Conservation (phyloP, 805 yeast genomes). For the Phaffomyces antillensis region DNA sequence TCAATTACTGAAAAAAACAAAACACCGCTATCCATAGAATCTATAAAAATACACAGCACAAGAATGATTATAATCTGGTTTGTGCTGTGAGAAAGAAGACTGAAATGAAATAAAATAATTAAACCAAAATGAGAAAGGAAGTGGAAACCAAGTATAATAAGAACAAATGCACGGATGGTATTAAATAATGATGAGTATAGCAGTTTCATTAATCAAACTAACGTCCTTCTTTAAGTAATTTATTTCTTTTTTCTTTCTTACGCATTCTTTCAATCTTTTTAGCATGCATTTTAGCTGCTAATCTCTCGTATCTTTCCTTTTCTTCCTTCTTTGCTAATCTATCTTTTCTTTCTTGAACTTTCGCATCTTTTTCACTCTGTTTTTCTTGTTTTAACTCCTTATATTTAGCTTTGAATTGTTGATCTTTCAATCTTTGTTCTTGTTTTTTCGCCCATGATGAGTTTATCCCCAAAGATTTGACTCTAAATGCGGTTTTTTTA, state of each 20-base stretch:
- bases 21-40: too few species aligned
- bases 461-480: slow-evolving; percentile 51
- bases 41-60: too few species aligned
- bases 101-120: too few species aligned
- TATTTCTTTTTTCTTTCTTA: slow-evolving; percentile 91
- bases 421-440: slow-evolving; percentile 57
- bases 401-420: slow-evolving; percentile 60
- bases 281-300: slow-evolving; percentile 84
- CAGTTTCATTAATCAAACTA: slow-evolving; percentile 18
- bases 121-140: not conserved
- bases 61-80: too few species aligned
- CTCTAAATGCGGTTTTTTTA: slow-evolving; percentile 60
- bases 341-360: slow-evolving; percentile 54
- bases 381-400: slow-evolving; percentile 76
- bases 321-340: slow-evolving; percentile 76
- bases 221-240: slow-evolving; percentile 79
- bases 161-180: not conserved
- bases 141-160: not conserved
- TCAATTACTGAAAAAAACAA: too few species aligned
- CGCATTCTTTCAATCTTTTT: slow-evolving; percentile 87
- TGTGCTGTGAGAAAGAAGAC: too few species aligned
- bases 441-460: slow-evolving; percentile 61
- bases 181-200: too few species aligned
- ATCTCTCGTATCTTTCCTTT: slow-evolving; percentile 74
- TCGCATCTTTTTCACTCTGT: slow-evolving; percentile 46